These are phyloP conservation scores for Thalassiosira exigua DNA, from an alignment of 352 stramenopile species.

Conservation along the genomic window DNA sequence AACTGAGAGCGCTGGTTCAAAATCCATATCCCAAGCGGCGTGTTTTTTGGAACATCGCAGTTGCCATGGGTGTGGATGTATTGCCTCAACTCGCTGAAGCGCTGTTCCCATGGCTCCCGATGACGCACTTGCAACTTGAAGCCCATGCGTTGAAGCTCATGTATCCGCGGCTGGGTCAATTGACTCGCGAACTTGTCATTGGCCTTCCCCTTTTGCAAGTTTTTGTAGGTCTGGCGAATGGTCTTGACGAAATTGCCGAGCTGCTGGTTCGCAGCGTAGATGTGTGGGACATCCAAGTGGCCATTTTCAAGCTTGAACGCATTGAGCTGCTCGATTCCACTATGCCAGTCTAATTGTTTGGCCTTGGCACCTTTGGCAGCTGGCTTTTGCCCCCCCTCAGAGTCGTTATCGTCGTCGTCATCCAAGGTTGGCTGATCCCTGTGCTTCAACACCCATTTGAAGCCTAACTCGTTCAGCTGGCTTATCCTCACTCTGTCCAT, in stretches of 20 bases:
- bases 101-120: constrained; percentile 32
- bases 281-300: constrained; percentile 33
- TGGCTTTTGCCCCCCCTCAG: background rate
- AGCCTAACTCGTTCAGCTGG: constrained; percentile 34
- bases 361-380: background rate
- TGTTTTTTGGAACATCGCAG: constrained; percentile 42
- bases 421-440: constrained; percentile 25
- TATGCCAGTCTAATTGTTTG: constrained; percentile 29
- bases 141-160: constrained; percentile 36
- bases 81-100: constrained; percentile 35
- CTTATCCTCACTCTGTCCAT: constrained; percentile 30
- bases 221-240: constrained; percentile 46
- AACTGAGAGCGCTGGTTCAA: constrained; percentile 52
- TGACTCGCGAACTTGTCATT: constrained; percentile 23
- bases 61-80: constrained; percentile 35
- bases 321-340: constrained; percentile 31
- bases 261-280: constrained; percentile 34
- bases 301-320: constrained; percentile 28
- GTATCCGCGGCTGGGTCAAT: constrained; percentile 19
- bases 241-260: constrained; percentile 52
- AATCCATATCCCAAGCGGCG: constrained; percentile 43
- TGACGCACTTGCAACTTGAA: constrained; percentile 40
- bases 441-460: constrained; percentile 42
- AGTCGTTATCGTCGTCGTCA: constrained; percentile 17
- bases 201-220: constrained; percentile 34